A percentile compares a stretch with the other conserved stretches of the same genome.
Conservation (phyloP, 2,329 filamentous ascomycete genomes). For the Gyromitra esculenta region DNA sequence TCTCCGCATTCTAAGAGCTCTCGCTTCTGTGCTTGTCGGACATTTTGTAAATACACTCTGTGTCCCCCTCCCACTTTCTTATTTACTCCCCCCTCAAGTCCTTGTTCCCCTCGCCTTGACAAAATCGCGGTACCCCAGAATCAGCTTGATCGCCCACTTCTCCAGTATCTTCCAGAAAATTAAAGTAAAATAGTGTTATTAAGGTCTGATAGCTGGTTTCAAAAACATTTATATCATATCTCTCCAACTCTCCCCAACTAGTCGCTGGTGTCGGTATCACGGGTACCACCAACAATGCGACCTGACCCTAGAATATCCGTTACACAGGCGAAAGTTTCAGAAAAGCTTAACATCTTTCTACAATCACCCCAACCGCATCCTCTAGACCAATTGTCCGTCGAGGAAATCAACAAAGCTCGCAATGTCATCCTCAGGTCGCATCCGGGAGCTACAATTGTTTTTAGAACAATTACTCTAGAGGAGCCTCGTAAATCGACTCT, state of each 20-base stretch:
- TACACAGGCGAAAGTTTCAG: conserved; percentile 54
- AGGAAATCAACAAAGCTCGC: conserved; percentile 66
- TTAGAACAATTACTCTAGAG: conserved; percentile 73
- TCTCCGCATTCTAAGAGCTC: conserved; percentile 49
- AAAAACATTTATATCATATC: conserved; percentile 40
- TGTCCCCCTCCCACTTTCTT: conserved; percentile 34
- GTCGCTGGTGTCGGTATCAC: conserved; percentile 28
- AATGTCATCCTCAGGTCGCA: conserved; percentile 62
- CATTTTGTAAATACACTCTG: conserved; percentile 46
- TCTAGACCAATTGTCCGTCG: conserved; percentile 67
- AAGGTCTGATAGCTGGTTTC: conserved; percentile 30
- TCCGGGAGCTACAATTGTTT: conserved; percentile 47
- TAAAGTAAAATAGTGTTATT: conserved; percentile 22
- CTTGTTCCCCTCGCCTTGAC: conserved; percentile 41
- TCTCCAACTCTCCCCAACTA: conserved; percentile 8
- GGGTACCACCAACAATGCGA: conserved; percentile 44
- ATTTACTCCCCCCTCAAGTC: conserved; percentile 37
- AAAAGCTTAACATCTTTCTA: conserved; percentile 38
- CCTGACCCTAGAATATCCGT: conserved; percentile 45
- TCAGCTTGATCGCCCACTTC: conserved; percentile 23
- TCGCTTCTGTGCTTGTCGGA: conserved; percentile 48
- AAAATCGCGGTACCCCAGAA: conserved; percentile 40
- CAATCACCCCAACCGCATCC: conserved; percentile 62
- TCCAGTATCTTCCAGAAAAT: conserved; percentile 20
- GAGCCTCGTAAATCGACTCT: conserved; percentile 71